Conservation (phyloP, 1,284 basidiomycete genomes). For the Tilletia horrida region DNA sequence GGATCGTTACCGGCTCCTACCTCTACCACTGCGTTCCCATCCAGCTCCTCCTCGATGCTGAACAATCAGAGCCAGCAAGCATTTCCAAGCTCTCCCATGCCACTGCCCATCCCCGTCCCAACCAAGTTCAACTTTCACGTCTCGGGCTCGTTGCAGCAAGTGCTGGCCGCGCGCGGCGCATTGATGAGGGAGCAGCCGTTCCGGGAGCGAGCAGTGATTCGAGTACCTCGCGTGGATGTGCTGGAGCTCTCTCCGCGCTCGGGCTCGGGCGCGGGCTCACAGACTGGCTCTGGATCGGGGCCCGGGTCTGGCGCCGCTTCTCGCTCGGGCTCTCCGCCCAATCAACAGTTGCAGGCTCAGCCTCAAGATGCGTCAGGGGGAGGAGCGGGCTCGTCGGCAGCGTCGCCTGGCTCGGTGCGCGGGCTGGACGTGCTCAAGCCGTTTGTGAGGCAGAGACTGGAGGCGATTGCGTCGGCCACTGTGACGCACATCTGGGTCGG, state of each 20-base stretch:
- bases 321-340: background rate
- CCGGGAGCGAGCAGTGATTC: constrained; percentile 77
- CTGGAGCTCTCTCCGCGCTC: constrained; percentile 56
- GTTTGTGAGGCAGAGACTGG: constrained; percentile 79
- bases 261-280: background rate
- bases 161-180: constrained; percentile 82
- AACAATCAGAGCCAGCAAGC: background rate
- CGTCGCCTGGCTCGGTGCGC: background rate
- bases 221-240: constrained; percentile 85
- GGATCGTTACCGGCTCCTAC: background rate
- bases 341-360: background rate
- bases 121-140: constrained; percentile 71
- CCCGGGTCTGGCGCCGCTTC: background rate
- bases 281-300: background rate
- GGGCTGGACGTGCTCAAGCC: constrained; percentile 68
- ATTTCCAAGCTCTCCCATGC: background rate
- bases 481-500: constrained; percentile 79
- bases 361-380: background rate
- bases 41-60: background rate
- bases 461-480: constrained; percentile 85
- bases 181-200: constrained; percentile 84
- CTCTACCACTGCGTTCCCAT: background rate
- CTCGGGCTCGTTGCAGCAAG: constrained; percentile 84
- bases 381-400: background rate
- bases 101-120: background rate